A percentile compares a stretch with the other conserved stretches of the same genome.
phyloP scores from a whole-genome alignment of 2,329 filamentous ascomycete species.

The Penicillium sp. region DNA sequence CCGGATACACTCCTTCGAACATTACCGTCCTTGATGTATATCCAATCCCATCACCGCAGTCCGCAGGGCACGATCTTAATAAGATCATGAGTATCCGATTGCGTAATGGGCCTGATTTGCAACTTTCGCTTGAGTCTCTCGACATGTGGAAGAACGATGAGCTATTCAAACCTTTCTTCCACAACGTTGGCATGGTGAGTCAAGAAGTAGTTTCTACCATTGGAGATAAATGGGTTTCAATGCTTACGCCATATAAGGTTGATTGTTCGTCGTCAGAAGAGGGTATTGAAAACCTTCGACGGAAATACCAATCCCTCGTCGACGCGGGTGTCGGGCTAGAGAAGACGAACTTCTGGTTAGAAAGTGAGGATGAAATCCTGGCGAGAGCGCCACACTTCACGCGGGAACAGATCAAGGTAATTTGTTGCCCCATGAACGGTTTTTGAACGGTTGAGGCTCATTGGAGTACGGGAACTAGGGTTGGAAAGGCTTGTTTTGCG shows the following conservation, averaged over 20 bases:
- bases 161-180: constrained; percentile 46
- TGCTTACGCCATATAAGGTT: constrained; percentile 12
- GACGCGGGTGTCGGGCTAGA: constrained; percentile 32
- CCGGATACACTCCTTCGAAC: constrained; percentile 43
- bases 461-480: constrained; percentile 28
- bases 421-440: too few species aligned
- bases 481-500: constrained; percentile 48
- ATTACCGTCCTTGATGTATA: constrained; percentile 50
- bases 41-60: constrained; percentile 48
- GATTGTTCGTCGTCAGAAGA: constrained; percentile 35
- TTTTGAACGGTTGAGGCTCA: not conserved
- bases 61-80: constrained; percentile 49
- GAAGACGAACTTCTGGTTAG: constrained; percentile 44
- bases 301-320: constrained; percentile 39
- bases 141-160: constrained; percentile 47
- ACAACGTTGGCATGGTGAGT: constrained; percentile 44
- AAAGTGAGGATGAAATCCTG: constrained; percentile 47
- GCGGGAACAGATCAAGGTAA: constrained; percentile 41
- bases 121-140: constrained; percentile 26
- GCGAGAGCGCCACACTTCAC: constrained; percentile 41
- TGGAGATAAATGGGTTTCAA: not conserved
- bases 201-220: not conserved
- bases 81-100: constrained; percentile 41
- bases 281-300: constrained; percentile 33
- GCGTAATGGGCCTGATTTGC: constrained; percentile 11